Evolutionary conservation across 148 eudicot genomes (phyloP), one percentile per base, ranked within the genome.

Genomic region (Pouteria glomerata): DNA sequence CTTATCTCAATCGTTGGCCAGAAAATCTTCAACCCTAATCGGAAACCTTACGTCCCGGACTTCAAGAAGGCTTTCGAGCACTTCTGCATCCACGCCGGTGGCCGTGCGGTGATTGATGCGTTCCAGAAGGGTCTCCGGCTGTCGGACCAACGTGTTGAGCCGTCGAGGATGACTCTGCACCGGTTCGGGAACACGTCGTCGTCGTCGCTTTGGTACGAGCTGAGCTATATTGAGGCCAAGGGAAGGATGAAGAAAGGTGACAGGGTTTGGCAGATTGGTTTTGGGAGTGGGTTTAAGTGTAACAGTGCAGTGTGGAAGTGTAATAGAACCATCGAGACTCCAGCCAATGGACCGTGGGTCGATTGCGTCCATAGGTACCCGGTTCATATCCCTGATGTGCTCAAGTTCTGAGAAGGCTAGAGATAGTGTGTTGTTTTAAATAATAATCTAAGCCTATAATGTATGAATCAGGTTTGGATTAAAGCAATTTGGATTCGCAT

Each of bases 251-350:
- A 53, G 27, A 53, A 53, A 7, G 57, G 57, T n/a, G 57, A 53
- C 23, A 53, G 27, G 27, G 57, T 53, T 53, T 53, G 57, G 57
- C 57, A 53, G 57, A 21, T 53, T 4, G 57, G 57, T 26, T 53
- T 53, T 21, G 57, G 57, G 27, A 53, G 57, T 53, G 57, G 57
- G 11, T 53, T 53, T 23, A 53, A 53, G 57, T 53, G 57, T 53
- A 53, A 53, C 57, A 53, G 57, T 23, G 57, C 57, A 6, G 57
- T 53, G 57, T 53, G 57, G 57, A 53, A 53, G 27, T 53, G 57
- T 23, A 53, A 53, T 8, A 53, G 27, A 23, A 53, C 57, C 11
- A 53, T 53, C 27, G 3, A 21, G 27, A 11, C 8, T 1, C 57
- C 57, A 7, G 23, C 27, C 0, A 27, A 53, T n/a, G 29, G 57